phyloP scores from a whole-genome alignment of 2,329 filamentous ascomycete genomes.

The Sphaerulina musiva region DNA sequence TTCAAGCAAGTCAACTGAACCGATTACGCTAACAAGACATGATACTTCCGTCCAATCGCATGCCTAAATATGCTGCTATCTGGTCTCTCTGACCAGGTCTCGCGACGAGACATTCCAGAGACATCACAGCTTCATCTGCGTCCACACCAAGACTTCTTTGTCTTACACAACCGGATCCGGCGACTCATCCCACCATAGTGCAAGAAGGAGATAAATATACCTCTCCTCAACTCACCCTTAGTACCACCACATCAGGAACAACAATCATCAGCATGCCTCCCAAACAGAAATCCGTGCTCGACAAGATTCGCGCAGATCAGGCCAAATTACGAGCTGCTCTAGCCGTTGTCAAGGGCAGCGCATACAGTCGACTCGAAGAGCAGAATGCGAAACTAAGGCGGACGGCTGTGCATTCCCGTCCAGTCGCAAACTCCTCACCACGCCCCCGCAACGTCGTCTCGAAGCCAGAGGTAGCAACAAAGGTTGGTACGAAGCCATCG shows the following conservation, averaged over 20 bases:
- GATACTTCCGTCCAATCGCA: too few relatives aligned
- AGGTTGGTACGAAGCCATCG: not conserved
- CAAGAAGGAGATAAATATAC: not conserved
- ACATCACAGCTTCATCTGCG: too few relatives aligned
- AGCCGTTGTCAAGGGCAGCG: not conserved
- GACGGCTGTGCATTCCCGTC: too few relatives aligned
- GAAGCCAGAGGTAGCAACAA: not conserved
- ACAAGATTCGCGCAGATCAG: slow-evolving; percentile 3
- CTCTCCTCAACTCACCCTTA: not conserved
- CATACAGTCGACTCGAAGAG: not conserved
- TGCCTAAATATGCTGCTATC: too few relatives aligned
- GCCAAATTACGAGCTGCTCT: not conserved
- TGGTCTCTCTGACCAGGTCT: too few relatives aligned
- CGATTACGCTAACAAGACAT: too few relatives aligned
- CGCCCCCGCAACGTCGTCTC: too few relatives aligned
- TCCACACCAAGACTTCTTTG: not conserved
- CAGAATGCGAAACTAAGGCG: not conserved
- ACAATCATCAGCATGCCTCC: slow-evolving; percentile 17
- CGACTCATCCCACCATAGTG: not conserved
- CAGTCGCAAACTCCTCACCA: too few relatives aligned
- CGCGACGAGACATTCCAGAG: too few relatives aligned
- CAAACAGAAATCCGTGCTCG: slow-evolving; percentile 7
- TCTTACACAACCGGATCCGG: not conserved
- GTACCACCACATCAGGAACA: not conserved
- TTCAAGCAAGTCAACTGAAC: too few relatives aligned